phyloP scores from a whole-genome alignment of 352 stramenopile species.

The Phytophthora melonis region DNA sequence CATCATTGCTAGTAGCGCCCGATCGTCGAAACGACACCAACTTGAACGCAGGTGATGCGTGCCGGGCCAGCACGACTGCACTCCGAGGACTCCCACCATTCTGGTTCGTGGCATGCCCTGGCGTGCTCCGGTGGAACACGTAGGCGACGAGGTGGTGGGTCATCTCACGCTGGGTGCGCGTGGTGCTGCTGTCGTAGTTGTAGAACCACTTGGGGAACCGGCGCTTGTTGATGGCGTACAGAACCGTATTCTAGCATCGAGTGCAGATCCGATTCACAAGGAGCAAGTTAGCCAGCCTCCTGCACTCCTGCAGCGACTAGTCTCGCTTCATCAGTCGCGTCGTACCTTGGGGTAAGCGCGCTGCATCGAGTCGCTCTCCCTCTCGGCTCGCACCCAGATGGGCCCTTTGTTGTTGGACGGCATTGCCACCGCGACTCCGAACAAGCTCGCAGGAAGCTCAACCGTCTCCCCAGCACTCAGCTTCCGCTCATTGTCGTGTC shows the following conservation, averaged over 20 bases:
- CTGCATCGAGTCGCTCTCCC: slow-evolving; percentile 37
- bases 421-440: not conserved
- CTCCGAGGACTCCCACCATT: not conserved
- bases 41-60: slow-evolving; percentile 31
- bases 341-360: slow-evolving; percentile 20
- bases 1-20: not conserved
- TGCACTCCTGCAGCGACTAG: not conserved
- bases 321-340: too few species aligned
- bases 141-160: slow-evolving; percentile 42
- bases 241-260: slow-evolving; percentile 28
- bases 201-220: slow-evolving; percentile 47
- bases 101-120: not conserved
- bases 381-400: slow-evolving; percentile 28
- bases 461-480: not conserved
- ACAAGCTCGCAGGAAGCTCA: not conserved
- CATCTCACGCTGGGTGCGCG: slow-evolving; percentile 45
- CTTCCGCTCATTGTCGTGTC: not conserved
- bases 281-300: not conserved
- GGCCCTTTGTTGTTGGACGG: not conserved
- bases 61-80: slow-evolving; percentile 24
- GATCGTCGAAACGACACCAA: slow-evolving; percentile 41
- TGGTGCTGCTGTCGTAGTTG: slow-evolving; percentile 46
- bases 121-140: slow-evolving; percentile 22
- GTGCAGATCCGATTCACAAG: not conserved
- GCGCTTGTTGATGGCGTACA: slow-evolving; percentile 47